Percentiles rank a stretch among this genome's conserved stretches.
These are phyloP conservation scores for Cornus controversa DNA, from an alignment of 148 eudicot genomes.

Conservation along the genomic window DNA sequence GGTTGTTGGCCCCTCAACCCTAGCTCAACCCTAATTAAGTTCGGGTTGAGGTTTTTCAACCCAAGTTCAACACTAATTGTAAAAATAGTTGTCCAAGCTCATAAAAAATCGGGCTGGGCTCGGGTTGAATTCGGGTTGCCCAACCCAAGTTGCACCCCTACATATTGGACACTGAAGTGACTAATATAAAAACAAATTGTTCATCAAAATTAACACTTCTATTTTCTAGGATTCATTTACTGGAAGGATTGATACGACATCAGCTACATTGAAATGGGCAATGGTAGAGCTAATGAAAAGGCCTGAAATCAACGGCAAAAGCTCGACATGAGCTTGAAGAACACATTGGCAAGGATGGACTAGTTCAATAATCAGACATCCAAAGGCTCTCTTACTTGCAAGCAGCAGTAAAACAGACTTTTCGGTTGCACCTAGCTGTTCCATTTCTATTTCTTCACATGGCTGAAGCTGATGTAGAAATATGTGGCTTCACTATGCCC, in stretches of 20 bases:
- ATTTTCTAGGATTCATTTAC: conserved; percentile 22
- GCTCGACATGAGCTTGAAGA: conserved; percentile 31
- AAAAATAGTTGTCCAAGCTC: too few species aligned
- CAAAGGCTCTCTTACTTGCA: conserved; percentile 23
- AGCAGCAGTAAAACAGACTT: conserved; percentile 27
- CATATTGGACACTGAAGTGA: too few species aligned
- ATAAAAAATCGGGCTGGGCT: too few species aligned
- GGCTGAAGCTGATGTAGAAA: conserved; percentile 18
- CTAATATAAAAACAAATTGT: too few species aligned
- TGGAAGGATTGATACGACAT: conserved; percentile 34
- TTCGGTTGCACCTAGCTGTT: conserved; percentile 27
- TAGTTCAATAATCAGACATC: conserved; percentile 28
- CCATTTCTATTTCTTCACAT: conserved; percentile 32
- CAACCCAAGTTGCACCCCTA: too few species aligned
- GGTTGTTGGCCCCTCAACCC: too few species aligned
- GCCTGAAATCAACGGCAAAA: conserved; percentile 20
- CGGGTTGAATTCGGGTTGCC: too few species aligned
- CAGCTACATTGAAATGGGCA: conserved; percentile 37
- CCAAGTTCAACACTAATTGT: too few species aligned
- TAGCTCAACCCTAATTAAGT: too few species aligned
- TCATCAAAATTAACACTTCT: not conserved
- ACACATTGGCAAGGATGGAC: conserved; percentile 10
- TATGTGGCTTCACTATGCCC: conserved; percentile 10
- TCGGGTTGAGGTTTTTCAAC: too few species aligned
- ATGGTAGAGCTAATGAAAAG: conserved; percentile 30